Evolutionary conservation across 768 basidiomycete genomes (phyloP).

Genomic region (Pulveroboletus sp.): DNA sequence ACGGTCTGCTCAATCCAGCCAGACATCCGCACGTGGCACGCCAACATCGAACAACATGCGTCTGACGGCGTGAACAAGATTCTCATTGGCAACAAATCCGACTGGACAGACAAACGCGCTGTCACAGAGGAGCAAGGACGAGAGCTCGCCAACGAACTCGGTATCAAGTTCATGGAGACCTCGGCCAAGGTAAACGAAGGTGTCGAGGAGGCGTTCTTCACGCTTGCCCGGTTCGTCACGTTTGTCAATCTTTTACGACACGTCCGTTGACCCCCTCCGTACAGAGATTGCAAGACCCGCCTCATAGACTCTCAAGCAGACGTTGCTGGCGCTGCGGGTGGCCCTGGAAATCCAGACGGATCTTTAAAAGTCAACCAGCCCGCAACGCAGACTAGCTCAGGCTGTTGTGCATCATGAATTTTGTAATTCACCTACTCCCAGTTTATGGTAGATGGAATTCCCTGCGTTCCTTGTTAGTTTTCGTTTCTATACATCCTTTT

Average conservation of each 20-base stretch:
- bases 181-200: conserved; percentile 96
- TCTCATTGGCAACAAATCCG: conserved; percentile 97
- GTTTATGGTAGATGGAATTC: conserved; percentile 2
- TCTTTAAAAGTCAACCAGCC: conserved; percentile 69
- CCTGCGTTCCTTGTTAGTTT: conserved; percentile 3
- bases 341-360: conserved; percentile 44
- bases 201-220: conserved; percentile 98
- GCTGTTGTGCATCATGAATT: conserved; percentile 55
- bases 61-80: conserved; percentile 99
- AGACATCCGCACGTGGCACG: conserved; percentile 99
- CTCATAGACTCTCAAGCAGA: conserved; percentile 93
- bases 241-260: not conserved
- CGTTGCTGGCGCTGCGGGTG: conserved; percentile 37
- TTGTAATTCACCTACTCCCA: conserved; percentile 3
- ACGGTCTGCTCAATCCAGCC: conserved; percentile 1
- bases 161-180: conserved; percentile 97
- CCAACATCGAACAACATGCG: conserved; percentile 97
- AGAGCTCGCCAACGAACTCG: conserved; percentile 88
- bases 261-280: not conserved
- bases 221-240: conserved; percentile 77
- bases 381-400: conserved; percentile 37
- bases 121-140: conserved; percentile 91
- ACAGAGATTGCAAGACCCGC: conserved; percentile 94
- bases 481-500: conserved; percentile 9
- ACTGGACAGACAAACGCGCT: conserved; percentile 94